Evolutionary conservation across 2,329 filamentous ascomycete genomes (phyloP).

Genomic region (Dothistroma pini): DNA sequence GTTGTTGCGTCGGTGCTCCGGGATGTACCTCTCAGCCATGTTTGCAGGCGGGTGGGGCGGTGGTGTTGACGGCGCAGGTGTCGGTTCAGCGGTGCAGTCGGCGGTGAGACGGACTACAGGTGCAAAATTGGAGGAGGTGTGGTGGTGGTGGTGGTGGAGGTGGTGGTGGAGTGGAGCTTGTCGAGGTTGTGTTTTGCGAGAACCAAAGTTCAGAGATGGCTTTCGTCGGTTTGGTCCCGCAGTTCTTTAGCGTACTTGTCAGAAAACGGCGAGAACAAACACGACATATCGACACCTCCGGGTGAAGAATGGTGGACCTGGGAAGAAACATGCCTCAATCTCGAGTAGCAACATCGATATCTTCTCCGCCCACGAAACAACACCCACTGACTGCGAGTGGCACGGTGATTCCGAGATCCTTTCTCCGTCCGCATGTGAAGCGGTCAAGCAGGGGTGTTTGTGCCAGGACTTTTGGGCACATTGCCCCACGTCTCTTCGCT

Average conservation of each 20-base stretch:
- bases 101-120: background rate
- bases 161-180: background rate
- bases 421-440: background rate
- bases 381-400: background rate
- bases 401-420: background rate
- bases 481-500: background rate
- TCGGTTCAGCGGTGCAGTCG: background rate
- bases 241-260: background rate
- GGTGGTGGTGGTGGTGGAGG: background rate
- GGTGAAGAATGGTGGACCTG: background rate
- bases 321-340: background rate
- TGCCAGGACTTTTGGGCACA: background rate
- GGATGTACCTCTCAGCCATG: constrained; percentile 99
- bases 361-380: background rate
- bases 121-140: background rate
- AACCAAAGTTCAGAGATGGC: background rate
- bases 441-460: background rate
- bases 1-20: constrained; percentile 97
- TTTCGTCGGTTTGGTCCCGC: background rate
- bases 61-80: background rate
- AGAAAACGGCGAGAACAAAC: background rate
- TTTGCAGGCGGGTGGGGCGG: constrained; percentile 36
- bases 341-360: background rate
- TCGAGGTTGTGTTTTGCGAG: background rate
- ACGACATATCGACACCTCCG: background rate